phyloP scores from a whole-genome alignment of 768 basidiomycete species.

The Peribolospora kevripleyi region DNA sequence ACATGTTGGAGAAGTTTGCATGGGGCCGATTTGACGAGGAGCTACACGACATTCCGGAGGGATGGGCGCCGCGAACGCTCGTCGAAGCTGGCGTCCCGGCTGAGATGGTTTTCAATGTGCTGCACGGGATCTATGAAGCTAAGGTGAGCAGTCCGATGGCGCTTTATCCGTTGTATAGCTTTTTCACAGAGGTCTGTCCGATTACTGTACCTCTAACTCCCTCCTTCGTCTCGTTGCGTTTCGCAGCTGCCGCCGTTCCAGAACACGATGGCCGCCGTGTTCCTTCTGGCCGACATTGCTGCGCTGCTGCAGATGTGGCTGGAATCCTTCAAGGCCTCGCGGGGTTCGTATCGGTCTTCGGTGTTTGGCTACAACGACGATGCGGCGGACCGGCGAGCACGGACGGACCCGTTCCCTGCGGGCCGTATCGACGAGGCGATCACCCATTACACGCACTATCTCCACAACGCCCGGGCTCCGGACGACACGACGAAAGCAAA shows the following conservation, averaged over 20 bases:
- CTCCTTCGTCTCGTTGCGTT: slow-evolving; percentile 35
- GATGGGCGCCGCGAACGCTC: slow-evolving; percentile 28
- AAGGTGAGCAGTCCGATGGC: slow-evolving; percentile 30
- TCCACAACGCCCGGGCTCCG: too few relatives aligned
- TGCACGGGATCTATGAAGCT: slow-evolving; percentile 68
- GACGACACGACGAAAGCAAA: too few relatives aligned
- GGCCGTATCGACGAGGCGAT: slow-evolving; percentile 48
- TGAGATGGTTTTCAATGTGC: slow-evolving; percentile 57
- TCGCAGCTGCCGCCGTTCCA: neutral
- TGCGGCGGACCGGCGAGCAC: slow-evolving; percentile 46
- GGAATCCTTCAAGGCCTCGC: too few relatives aligned
- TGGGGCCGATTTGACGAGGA: slow-evolving; percentile 21
- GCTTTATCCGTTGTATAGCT: slow-evolving; percentile 6
- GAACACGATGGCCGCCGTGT: slow-evolving; percentile 10
- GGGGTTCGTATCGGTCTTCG: too few relatives aligned
- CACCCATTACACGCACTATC: slow-evolving; percentile 16
- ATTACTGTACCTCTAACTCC: slow-evolving; percentile 1
- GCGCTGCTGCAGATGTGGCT: slow-evolving; percentile 11
- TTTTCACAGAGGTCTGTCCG: neutral
- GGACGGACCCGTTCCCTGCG: slow-evolving; percentile 51
- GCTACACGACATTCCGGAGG: too few relatives aligned
- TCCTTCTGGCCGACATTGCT: slow-evolving; percentile 13
- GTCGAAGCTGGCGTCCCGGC: slow-evolving; percentile 59
- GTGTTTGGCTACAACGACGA: neutral
- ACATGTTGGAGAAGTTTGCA: slow-evolving; percentile 48